A percentile compares a stretch with the other conserved stretches of the same genome.
These are phyloP conservation scores for Silene uniflora DNA, from an alignment of 148 eudicot species.

Conservation along the genomic window DNA sequence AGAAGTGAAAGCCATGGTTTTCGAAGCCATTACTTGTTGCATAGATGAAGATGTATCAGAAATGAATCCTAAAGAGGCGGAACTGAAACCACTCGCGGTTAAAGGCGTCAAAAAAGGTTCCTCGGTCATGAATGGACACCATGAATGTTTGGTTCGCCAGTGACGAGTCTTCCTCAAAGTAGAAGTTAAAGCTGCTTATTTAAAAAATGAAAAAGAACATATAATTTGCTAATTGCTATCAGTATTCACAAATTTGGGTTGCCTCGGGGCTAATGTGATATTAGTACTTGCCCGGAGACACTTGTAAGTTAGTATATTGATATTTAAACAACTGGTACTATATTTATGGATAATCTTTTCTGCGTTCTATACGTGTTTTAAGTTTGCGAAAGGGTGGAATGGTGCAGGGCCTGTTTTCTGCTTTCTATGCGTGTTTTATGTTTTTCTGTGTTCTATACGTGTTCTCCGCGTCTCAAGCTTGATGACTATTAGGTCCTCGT, in stretches of 20 bases:
- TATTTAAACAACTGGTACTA: neutral
- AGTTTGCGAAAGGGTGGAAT: too few relatives aligned
- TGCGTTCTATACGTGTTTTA: neutral
- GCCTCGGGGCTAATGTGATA: conserved; percentile 19
- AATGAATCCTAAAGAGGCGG: conserved; percentile 30
- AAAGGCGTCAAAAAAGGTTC: conserved; percentile 49
- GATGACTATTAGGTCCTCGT: too few relatives aligned
- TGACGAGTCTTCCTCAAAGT: neutral
- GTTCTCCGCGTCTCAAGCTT: too few relatives aligned
- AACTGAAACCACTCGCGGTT: conserved; percentile 26
- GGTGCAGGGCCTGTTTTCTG: neutral
- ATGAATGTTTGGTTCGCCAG: conserved; percentile 60
- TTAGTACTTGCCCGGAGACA: conserved; percentile 13
- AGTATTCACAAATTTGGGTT: conserved; percentile 7
- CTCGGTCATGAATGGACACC: conserved; percentile 50
- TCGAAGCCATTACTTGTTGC: conserved; percentile 47
- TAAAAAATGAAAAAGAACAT: neutral
- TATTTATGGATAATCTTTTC: neutral
- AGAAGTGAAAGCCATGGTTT: conserved; percentile 63
- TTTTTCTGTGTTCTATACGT: neutral
- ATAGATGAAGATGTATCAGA: conserved; percentile 23
- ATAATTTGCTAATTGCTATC: neutral
- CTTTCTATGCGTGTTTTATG: neutral
- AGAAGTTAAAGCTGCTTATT: neutral
- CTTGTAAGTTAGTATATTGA: conserved; percentile 24